Evolutionary conservation across 805 yeast genomes (phyloP).

Genomic region (Suhomyces sp.): DNA sequence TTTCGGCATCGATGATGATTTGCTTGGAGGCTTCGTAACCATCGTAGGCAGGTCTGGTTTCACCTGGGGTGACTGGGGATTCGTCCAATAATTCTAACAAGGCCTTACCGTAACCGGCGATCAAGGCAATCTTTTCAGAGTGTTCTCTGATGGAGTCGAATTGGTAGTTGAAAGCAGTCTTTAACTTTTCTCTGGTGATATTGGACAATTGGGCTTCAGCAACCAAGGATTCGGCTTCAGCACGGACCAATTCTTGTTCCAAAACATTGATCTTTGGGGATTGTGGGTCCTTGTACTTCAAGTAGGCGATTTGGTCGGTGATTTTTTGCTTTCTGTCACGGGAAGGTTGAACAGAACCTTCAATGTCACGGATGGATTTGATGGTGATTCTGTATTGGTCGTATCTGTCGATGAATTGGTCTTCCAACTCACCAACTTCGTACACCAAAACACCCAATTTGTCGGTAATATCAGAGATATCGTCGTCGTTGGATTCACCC

Average conservation of each 20-base stretch:
- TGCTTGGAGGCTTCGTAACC: conserved; percentile 98
- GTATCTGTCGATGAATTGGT: conserved; percentile 96
- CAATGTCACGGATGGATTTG: conserved; percentile 93
- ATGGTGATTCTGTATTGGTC: conserved; percentile 96
- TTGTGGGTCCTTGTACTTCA: conserved; percentile 97
- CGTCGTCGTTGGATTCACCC: conserved; percentile 99
- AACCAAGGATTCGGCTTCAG: conserved; percentile 97
- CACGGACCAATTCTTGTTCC: conserved; percentile 98
- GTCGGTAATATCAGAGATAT: conserved; percentile 94
- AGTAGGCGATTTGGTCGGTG: conserved; percentile 95
- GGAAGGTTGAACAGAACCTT: conserved; percentile 96
- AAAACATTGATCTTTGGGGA: conserved; percentile 92
- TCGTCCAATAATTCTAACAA: conserved; percentile 93
- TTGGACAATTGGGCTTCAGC: conserved; percentile 99
- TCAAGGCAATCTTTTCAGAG: conserved; percentile 92
- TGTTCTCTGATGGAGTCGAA: conserved; percentile 93
- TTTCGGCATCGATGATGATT: conserved; percentile 95
- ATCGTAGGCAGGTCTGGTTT: conserved; percentile 96
- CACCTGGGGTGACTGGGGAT: conserved; percentile 98
- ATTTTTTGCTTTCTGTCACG: conserved; percentile 97
- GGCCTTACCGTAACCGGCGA: conserved; percentile 99
- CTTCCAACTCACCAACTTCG: conserved; percentile 97
- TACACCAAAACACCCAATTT: conserved; percentile 92
- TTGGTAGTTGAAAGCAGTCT: conserved; percentile 96
- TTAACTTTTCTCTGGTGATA: conserved; percentile 96